Conservation (phyloP, 768 basidiomycete genomes). For the Leccinum incarnatum region DNA sequence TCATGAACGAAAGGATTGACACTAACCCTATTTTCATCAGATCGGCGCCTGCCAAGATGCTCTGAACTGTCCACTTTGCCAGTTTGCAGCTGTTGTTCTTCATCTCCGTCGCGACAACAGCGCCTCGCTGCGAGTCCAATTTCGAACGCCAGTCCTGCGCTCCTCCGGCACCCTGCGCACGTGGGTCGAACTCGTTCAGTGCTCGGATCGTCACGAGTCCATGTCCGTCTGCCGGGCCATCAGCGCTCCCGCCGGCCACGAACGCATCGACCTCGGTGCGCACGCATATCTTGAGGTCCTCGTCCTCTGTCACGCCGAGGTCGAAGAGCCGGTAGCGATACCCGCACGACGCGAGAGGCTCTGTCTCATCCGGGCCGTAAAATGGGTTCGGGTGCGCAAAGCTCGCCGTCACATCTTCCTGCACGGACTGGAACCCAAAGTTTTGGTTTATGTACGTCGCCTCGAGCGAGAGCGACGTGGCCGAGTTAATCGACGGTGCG, state of each 20-base stretch:
- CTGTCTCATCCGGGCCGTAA: slow-evolving; percentile 89
- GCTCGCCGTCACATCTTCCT: slow-evolving; percentile 67
- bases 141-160: slow-evolving; percentile 99
- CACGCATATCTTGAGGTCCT: slow-evolving; percentile 86
- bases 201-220: slow-evolving; percentile 90
- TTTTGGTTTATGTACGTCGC: slow-evolving; percentile 99
- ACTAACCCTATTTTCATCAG: slow-evolving; percentile 95
- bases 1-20: neutral
- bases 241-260: slow-evolving; percentile 46
- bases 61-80: slow-evolving; percentile 96
- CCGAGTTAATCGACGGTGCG: slow-evolving; percentile 84
- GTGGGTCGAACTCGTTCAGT: slow-evolving; percentile 94
- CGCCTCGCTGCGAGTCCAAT: slow-evolving; percentile 93
- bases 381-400: slow-evolving; percentile 93
- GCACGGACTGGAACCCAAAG: slow-evolving; percentile 94
- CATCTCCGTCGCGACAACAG: slow-evolving; percentile 99
- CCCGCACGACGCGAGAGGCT: slow-evolving; percentile 92
- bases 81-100: slow-evolving; percentile 99
- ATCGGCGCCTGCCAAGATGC: slow-evolving; percentile 92
- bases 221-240: slow-evolving; percentile 63
- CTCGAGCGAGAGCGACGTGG: slow-evolving; percentile 90
- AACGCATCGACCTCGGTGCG: slow-evolving; percentile 97
- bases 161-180: slow-evolving; percentile 85
- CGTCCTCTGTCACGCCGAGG: slow-evolving; percentile 85
- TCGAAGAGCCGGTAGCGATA: slow-evolving; percentile 97